These are phyloP conservation scores for Cucumis sativus DNA, from an alignment of 306 rosid species.

Conservation along the genomic window DNA sequence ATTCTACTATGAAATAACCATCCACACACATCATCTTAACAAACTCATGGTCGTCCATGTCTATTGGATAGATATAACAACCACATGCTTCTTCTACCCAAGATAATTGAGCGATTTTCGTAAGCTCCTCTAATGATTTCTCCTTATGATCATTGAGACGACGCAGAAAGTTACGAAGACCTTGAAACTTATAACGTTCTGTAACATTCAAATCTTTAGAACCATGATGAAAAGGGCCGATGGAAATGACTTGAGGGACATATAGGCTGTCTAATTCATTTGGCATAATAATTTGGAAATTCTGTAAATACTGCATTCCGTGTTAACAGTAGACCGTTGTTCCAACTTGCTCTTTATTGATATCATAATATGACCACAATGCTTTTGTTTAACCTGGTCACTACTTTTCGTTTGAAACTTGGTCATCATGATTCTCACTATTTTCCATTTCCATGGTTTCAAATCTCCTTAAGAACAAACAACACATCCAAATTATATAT, in stretches of 20 bases:
- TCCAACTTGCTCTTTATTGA: neutral
- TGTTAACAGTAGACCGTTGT: neutral
- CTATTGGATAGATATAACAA: neutral
- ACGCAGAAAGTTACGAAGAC: too few species aligned
- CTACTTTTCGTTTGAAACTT: too few species aligned
- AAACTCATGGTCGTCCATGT: neutral
- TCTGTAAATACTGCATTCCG: neutral
- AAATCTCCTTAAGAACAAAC: too few species aligned
- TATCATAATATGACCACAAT: neutral
- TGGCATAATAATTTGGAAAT: neutral
- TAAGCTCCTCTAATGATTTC: neutral
- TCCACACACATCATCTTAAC: neutral
- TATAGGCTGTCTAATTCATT: neutral
- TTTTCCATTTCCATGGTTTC: too few species aligned
- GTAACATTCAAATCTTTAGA: neutral
- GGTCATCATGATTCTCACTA: too few species aligned
- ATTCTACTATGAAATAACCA: neutral
- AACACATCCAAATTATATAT: too few species aligned
- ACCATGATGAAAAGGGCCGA: neutral
- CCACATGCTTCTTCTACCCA: neutral
- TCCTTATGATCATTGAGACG: neutral
- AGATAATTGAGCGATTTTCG: neutral
- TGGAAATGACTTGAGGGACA: neutral
- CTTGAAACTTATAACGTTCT: neutral
- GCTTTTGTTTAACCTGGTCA: neutral